Percentiles rank a stretch among this genome's conserved stretches.
phyloP scores from a whole-genome alignment of 1,284 basidiomycete species.

The Cerrena zonata region DNA sequence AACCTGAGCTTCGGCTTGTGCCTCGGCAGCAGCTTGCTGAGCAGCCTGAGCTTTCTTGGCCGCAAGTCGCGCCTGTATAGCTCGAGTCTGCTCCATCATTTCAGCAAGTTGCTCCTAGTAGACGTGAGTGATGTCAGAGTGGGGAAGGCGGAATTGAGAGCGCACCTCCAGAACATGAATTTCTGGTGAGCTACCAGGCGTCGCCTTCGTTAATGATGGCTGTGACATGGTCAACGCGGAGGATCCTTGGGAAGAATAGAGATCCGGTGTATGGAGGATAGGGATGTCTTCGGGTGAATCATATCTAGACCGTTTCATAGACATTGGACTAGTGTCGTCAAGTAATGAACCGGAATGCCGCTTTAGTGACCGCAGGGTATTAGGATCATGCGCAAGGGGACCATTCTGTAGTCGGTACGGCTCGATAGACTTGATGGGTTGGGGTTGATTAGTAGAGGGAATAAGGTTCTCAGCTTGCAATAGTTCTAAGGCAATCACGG shows the following conservation, averaged over 20 bases:
- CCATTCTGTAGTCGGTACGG: background rate
- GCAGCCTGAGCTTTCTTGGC: background rate
- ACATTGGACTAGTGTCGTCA: background rate
- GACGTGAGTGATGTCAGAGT: background rate
- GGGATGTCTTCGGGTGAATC: background rate
- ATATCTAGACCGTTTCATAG: background rate
- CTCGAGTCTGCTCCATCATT: background rate
- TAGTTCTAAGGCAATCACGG: background rate
- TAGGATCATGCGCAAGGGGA: background rate
- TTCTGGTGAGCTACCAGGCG: background rate
- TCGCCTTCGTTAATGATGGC: background rate
- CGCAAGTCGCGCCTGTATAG: background rate
- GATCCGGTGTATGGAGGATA: background rate
- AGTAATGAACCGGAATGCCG: background rate
- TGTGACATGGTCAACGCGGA: background rate
- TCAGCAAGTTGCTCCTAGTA: background rate
- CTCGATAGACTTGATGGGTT: background rate
- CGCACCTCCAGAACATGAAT: background rate
- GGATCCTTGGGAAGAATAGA: background rate
- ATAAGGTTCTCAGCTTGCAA: slow-evolving; percentile 5
- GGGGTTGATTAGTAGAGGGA: background rate
- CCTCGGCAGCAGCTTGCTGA: background rate
- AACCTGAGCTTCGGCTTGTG: background rate
- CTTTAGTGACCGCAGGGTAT: too few species aligned
- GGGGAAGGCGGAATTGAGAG: background rate